A percentile compares a stretch with the other conserved stretches of the same genome.
Evolutionary conservation across 768 basidiomycete species (phyloP).

Genomic region (Psilocybe subaeruginosa): DNA sequence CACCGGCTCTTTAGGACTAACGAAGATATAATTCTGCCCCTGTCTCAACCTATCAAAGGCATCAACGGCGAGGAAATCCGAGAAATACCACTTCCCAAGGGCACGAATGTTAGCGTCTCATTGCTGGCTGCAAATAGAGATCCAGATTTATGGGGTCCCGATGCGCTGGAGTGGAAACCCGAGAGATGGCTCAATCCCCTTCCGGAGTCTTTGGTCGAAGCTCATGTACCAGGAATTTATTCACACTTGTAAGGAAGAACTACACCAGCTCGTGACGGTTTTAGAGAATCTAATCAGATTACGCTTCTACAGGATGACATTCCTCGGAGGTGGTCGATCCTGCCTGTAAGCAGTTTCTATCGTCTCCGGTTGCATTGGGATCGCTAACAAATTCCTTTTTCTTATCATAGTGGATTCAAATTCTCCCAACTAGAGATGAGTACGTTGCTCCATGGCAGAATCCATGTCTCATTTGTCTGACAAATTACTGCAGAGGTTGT

Average conservation of each 20-base stretch:
- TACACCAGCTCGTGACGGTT: not conserved
- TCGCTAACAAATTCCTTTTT: not conserved
- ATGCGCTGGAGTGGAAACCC: conserved; percentile 48
- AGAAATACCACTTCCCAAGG: conserved; percentile 41
- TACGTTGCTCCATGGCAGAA: conserved; percentile 24
- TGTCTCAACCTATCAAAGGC: conserved; percentile 39
- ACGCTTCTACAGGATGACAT: conserved; percentile 27
- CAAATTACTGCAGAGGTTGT: conserved; percentile 22
- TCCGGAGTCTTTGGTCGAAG: conserved; percentile 10
- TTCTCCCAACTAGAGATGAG: conserved; percentile 56
- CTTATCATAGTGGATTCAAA: conserved; percentile 28
- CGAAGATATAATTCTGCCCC: conserved; percentile 29
- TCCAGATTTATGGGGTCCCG: conserved; percentile 42
- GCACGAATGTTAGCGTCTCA: conserved; percentile 39
- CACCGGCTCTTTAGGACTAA: conserved; percentile 26
- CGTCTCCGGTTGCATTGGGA: not conserved
- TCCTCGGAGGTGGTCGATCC: conserved; percentile 41
- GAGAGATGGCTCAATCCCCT: conserved; percentile 41
- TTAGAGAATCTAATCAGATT: no score
- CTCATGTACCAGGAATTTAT: conserved; percentile 20
- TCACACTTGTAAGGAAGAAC: conserved; percentile 12
- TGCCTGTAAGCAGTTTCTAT: conserved; percentile 38
- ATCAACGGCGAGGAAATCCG: conserved; percentile 34
- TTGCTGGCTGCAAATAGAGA: conserved; percentile 33
- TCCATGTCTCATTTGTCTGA: not conserved